Evolutionary conservation across 257 asterid species (phyloP).

Genomic region (Avicennia marina): DNA sequence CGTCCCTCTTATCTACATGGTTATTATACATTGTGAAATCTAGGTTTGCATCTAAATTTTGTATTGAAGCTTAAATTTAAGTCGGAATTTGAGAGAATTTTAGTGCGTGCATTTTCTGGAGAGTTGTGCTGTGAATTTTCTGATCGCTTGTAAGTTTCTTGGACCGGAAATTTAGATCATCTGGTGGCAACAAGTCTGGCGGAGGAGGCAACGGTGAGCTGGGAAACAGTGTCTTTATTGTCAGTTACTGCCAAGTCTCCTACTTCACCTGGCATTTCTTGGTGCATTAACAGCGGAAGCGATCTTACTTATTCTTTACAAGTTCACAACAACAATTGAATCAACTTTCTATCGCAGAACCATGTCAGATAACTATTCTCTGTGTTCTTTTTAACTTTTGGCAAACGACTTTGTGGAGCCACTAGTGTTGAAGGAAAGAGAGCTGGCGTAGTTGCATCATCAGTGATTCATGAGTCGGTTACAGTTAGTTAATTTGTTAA

Average conservation of each 20-base stretch:
- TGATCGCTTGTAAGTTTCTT: slow-evolving; percentile 12
- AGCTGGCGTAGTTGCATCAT: too few relatives aligned
- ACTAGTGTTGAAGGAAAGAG: too few relatives aligned
- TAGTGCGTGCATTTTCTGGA: not conserved
- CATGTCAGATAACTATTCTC: slow-evolving; percentile 73
- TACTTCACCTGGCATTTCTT: slow-evolving; percentile 72
- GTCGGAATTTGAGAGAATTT: not conserved
- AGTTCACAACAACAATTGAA: slow-evolving; percentile 76
- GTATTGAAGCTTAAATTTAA: not conserved
- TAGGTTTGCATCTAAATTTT: too few relatives aligned
- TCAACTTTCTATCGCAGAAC: slow-evolving; percentile 66
- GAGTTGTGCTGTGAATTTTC: slow-evolving; percentile 1
- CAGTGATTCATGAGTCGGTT: too few relatives aligned
- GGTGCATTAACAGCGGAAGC: slow-evolving; percentile 83
- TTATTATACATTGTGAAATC: too few relatives aligned
- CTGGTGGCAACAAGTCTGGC: slow-evolving; percentile 55
- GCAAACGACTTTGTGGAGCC: too few relatives aligned
- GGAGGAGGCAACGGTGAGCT: slow-evolving; percentile 73
- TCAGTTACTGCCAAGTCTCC: slow-evolving; percentile 48
- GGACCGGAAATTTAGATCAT: slow-evolving; percentile 66
- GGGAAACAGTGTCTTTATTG: slow-evolving; percentile 54
- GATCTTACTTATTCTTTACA: slow-evolving; percentile 63
- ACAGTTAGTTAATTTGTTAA: too few relatives aligned
- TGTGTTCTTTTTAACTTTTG: slow-evolving; percentile 28
- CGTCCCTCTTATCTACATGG: too few relatives aligned